Evolutionary conservation across 768 basidiomycete species (phyloP), one percentile per base, ranked within the genome.

Genomic region (Thelephora ganbajun): DNA sequence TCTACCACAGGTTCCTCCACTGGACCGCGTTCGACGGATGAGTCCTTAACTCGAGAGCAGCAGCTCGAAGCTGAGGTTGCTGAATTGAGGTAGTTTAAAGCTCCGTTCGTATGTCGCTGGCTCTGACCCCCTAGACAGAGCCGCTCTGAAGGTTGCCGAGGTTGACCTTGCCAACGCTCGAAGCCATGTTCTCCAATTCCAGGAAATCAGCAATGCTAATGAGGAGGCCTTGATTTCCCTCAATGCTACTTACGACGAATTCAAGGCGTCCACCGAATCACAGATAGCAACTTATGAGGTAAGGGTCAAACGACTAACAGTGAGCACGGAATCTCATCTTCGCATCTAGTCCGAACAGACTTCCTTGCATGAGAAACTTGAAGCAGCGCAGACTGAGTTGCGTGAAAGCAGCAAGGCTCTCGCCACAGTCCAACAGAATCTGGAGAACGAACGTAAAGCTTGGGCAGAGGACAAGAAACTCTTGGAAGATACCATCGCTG

Each of bases 51-150:
- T 51, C 73, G 71, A 9, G 90, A 91, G 58, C 82, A 88, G 55
- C 84, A 87, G 56, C 71, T 92, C 7, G 80, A 90, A 61, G 69
- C 76, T 13, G 86, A 91, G 57, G 83, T 92, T 16, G 90, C 88
- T 3, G 88, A 91, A 47, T 71, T 92, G 16, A 72, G 88, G 85
- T 88, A 48, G 23, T 70, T 63, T 33, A 9, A 36, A 9, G 11
- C 2, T 41, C 39, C 3, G 11, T n/a, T 2, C 30, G 12, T 20
- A 0, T 22, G 1, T 53, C 6, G 51, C 35, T 37, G 18, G 26
- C 22, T 6, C 47, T 45, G 23, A 20, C 6, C 14, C 42, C 13
- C 12, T 34, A 30, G 2, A 12, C 56, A 90, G 88, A 11, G 77
- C 80, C 35, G 69, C 80, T 22, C 68, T 93, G 45, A 89, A 87